Conservation (phyloP, 2,329 filamentous ascomycete species). For the Penicillium sp. region DNA sequence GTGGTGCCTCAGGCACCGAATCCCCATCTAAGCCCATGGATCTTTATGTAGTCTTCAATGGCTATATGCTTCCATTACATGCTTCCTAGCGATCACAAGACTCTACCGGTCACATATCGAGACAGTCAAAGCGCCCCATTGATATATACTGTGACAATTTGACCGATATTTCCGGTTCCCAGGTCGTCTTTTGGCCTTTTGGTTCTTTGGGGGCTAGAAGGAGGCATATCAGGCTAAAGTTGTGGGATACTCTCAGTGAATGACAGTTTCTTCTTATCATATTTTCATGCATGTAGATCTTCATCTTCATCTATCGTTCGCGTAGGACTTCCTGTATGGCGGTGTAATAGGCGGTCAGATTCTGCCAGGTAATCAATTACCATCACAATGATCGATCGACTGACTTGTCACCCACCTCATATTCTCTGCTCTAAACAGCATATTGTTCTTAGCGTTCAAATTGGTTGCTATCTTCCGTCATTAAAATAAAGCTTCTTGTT, state of each 20-base stretch:
- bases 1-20: background rate
- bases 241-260: background rate
- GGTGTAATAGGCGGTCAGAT: constrained; percentile 12
- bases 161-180: too few species aligned
- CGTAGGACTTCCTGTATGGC: background rate
- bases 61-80: background rate
- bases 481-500: background rate
- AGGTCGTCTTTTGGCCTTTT: background rate
- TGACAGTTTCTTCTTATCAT: background rate
- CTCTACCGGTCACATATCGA: too few species aligned
- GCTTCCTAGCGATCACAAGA: background rate
- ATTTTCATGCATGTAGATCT: background rate
- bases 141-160: background rate
- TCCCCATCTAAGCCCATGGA: background rate
- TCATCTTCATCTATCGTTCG: background rate
- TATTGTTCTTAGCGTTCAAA: background rate
- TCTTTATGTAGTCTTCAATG: background rate
- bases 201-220: background rate
- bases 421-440: background rate
- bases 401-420: background rate
- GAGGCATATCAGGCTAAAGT: fast-evolving
- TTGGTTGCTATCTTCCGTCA: background rate
- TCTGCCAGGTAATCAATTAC: constrained; percentile 8
- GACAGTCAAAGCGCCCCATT: background rate
- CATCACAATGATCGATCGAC: constrained; percentile 12